Percentiles rank a stretch among this genome's conserved stretches.
Evolutionary conservation across 2,329 filamentous ascomycete genomes (phyloP).

Genomic region (Escovopsis sp.): DNA sequence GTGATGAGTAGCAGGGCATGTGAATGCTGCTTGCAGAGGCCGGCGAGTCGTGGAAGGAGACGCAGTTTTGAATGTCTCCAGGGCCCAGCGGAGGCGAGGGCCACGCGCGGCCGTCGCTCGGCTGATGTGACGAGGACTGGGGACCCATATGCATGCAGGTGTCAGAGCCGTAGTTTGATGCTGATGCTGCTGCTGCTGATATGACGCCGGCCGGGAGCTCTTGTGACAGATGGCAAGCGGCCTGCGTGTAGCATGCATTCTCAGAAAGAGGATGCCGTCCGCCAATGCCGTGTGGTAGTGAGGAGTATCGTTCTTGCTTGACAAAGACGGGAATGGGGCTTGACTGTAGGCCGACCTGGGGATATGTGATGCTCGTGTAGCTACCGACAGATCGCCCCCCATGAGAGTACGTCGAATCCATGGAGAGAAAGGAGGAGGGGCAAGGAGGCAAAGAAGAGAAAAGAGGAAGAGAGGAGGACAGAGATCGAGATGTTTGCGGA

Average conservation of each 20-base stretch:
- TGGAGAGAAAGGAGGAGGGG: conserved; percentile 5
- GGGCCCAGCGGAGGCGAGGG: conserved; percentile 22
- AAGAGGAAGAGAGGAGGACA: too few species aligned
- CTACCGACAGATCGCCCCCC: conserved; percentile 14
- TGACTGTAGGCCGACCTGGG: conserved; percentile 15
- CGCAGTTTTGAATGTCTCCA: conserved; percentile 22
- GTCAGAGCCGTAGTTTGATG: conserved; percentile 7
- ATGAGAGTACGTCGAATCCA: conserved; percentile 17
- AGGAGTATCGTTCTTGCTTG: conserved; percentile 13
- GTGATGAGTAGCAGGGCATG: conserved; percentile 13
- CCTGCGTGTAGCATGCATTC: conserved; percentile 9
- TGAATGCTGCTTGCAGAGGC: conserved; percentile 10
- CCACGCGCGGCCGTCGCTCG: conserved; percentile 14
- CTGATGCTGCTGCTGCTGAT: neutral
- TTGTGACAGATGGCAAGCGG: conserved; percentile 4
- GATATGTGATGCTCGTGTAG: conserved; percentile 17
- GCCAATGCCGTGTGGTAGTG: conserved; percentile 9
- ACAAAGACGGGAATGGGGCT: conserved; percentile 13
- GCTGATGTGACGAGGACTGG: conserved; percentile 1
- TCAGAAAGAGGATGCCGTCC: conserved; percentile 11
- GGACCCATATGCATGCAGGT: conserved; percentile 3
- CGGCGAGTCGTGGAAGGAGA: conserved; percentile 21
- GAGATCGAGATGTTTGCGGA: too few species aligned
- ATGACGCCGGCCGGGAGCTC: neutral
- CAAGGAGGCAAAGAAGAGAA: neutral